Conservation (phyloP, 768 basidiomycete genomes). For the Termitomyces sp. region DNA sequence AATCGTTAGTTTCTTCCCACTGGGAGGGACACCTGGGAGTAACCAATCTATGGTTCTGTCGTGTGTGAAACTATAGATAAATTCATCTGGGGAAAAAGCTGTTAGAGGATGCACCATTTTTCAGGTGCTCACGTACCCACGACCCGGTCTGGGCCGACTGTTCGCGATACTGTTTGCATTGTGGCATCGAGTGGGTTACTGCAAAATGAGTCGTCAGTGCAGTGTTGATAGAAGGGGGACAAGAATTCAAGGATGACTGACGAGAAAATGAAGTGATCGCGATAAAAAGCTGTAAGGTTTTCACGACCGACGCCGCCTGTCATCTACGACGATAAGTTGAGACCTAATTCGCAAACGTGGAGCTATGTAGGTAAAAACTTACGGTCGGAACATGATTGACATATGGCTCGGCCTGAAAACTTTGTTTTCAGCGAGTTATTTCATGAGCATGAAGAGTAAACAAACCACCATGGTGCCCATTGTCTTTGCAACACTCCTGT, state of each 20-base stretch:
- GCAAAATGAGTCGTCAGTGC: background rate
- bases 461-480: conserved; percentile 52
- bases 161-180: conserved; percentile 43
- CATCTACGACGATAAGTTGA: conserved; percentile 27
- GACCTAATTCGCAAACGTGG: background rate
- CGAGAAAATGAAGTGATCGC: conserved; percentile 52
- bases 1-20: conserved; percentile 39
- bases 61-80: conserved; percentile 41
- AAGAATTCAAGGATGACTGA: conserved; percentile 16
- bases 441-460: conserved; percentile 1
- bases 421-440: background rate
- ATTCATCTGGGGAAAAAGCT: conserved; percentile 35
- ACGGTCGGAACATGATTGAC: conserved; percentile 57
- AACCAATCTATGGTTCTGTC: conserved; percentile 40
- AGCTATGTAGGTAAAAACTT: conserved; percentile 1
- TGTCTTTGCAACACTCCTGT: conserved; percentile 44
- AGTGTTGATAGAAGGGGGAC: background rate
- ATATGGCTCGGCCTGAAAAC: conserved; percentile 44
- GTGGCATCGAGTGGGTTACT: conserved; percentile 44
- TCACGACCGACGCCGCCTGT: conserved; percentile 50
- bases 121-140: conserved; percentile 30
- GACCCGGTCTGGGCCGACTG: conserved; percentile 43
- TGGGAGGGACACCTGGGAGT: conserved; percentile 48
- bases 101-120: background rate
- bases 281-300: conserved; percentile 45